A percentile compares a stretch with the other conserved stretches of the same genome.
Evolutionary conservation across 495 filamentous ascomycete genomes (phyloP).

Genomic region (Echria macrotheca): DNA sequence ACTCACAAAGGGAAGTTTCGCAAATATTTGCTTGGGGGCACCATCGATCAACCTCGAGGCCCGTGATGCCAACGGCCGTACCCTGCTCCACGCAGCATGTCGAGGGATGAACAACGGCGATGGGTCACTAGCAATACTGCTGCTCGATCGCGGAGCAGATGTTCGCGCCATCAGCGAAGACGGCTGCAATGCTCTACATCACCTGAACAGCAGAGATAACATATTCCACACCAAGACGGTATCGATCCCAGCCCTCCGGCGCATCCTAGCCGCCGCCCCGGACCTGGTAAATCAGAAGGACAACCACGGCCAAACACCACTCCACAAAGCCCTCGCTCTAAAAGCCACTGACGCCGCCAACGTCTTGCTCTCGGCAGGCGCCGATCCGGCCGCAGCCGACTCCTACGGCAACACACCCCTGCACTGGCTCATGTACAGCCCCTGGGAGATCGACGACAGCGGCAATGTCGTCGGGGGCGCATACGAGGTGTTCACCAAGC

Average conservation of each 20-base stretch:
- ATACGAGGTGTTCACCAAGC: not conserved
- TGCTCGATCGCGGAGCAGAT: slow-evolving; percentile 2
- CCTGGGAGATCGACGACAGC: not conserved
- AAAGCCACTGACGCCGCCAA: no score
- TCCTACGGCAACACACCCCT: not conserved
- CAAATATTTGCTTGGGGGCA: not conserved
- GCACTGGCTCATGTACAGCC: not conserved
- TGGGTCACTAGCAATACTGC: not conserved
- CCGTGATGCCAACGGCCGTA: not conserved
- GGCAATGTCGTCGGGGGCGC: not conserved
- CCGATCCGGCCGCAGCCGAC: not conserved
- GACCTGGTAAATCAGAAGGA: not conserved
- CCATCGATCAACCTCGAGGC: not conserved
- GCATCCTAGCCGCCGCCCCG: not conserved
- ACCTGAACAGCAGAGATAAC: not conserved
- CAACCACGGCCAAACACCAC: not conserved
- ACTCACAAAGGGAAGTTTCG: not conserved
- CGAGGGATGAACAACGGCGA: not conserved
- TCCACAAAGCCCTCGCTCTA: not conserved
- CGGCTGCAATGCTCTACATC: not conserved
- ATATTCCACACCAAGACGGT: not conserved
- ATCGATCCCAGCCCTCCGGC: not conserved
- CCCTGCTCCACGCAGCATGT: not conserved
- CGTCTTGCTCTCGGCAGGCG: not conserved
- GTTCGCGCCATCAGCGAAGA: not conserved